A percentile compares a stretch with the other conserved stretches of the same genome.
Conservation (phyloP, 2,329 filamentous ascomycete species). For the Aphanoascus verrucosus region DNA sequence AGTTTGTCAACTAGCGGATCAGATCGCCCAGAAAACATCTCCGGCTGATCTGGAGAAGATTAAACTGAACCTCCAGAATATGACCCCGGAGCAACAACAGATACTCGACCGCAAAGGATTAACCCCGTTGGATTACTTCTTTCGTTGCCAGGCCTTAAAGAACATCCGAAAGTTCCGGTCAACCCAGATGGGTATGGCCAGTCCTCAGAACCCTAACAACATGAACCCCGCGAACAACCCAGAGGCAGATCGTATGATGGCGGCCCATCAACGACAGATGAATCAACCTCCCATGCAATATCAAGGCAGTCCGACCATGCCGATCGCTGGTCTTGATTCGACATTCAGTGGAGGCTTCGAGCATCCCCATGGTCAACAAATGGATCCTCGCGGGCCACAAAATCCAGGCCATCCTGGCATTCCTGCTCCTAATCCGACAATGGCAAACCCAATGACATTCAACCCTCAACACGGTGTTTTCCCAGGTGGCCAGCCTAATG, state of each 20-base stretch:
- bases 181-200: conserved; percentile 24
- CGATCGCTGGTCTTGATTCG: conserved; percentile 25
- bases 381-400: conserved; percentile 50
- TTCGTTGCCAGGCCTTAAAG: conserved; percentile 40
- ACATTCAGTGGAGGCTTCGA: conserved; percentile 40
- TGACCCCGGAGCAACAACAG: conserved; percentile 40
- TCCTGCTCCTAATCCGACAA: conserved; percentile 44
- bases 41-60: conserved; percentile 40
- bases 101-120: conserved; percentile 36
- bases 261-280: conserved; percentile 32
- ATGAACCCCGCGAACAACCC: conserved; percentile 23
- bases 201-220: conserved; percentile 22
- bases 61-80: conserved; percentile 35
- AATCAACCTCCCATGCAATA: conserved; percentile 34
- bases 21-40: conserved; percentile 37
- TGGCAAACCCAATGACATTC: conserved; percentile 34
- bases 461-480: conserved; percentile 28
- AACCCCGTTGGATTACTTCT: conserved; percentile 43
- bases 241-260: conserved; percentile 28
- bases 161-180: conserved; percentile 31
- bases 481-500: conserved; percentile 30
- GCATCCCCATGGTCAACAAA: conserved; percentile 50
- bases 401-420: conserved; percentile 54
- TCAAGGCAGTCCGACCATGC: conserved; percentile 21
- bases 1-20: conserved; percentile 38